A percentile compares a stretch with the other conserved stretches of the same genome.
These are phyloP conservation scores for Aspergillus spinulosporus DNA, from an alignment of 2,329 filamentous ascomycete genomes.

Conservation along the genomic window DNA sequence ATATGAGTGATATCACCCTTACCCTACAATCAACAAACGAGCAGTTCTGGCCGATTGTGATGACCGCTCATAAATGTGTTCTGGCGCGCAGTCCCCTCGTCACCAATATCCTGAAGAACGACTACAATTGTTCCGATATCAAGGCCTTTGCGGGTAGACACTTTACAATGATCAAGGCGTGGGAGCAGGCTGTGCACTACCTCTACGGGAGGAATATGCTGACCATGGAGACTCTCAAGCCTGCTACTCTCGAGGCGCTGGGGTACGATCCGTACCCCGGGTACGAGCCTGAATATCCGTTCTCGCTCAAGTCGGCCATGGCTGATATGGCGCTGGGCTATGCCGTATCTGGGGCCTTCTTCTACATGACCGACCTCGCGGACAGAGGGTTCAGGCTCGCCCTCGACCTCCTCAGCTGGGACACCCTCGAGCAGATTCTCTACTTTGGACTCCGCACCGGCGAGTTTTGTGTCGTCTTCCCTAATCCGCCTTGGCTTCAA, in stretches of 20 bases:
- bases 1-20: slow-evolving; percentile 25
- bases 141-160: slow-evolving; percentile 22
- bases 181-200: slow-evolving; percentile 29
- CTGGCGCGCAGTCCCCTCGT: slow-evolving; percentile 29
- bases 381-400: slow-evolving; percentile 29
- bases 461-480: slow-evolving; percentile 25
- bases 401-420: slow-evolving; percentile 28
- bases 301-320: slow-evolving; percentile 22
- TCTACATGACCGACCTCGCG: slow-evolving; percentile 27
- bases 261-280: slow-evolving; percentile 14
- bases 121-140: slow-evolving; percentile 13
- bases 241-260: slow-evolving; percentile 16
- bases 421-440: slow-evolving; percentile 31
- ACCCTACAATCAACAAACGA: slow-evolving; percentile 22
- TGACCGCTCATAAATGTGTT: slow-evolving; percentile 25
- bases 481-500: neutral
- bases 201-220: slow-evolving; percentile 31
- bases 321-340: slow-evolving; percentile 36
- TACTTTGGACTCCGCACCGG: slow-evolving; percentile 28
- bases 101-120: slow-evolving; percentile 19
- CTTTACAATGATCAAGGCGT: slow-evolving; percentile 27
- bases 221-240: slow-evolving; percentile 16
- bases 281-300: slow-evolving; percentile 7
- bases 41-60: slow-evolving; percentile 21
- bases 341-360: slow-evolving; percentile 32